Evolutionary conservation across 2,329 filamentous ascomycete genomes (phyloP), one percentile per base, ranked within the genome.

Genomic region (Pseudofabraea citricarpa): DNA sequence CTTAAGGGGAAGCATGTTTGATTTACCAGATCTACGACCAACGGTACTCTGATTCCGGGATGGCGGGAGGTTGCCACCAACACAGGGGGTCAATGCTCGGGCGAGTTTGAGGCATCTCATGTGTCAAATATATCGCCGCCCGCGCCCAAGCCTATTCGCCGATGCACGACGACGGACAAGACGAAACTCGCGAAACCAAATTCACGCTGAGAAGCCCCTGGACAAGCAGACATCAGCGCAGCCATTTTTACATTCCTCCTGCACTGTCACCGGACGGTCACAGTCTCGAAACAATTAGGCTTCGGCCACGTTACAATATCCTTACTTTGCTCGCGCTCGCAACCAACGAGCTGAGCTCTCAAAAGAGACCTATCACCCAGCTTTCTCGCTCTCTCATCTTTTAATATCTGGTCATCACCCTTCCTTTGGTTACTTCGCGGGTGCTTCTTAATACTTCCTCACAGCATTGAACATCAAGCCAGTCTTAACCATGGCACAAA

Each of bases 171-270:
- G n/a, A n/a, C n/a, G n/a, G n/a, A 37, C 21, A 10, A 20, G 8
- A n/a, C 35, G 21, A 20, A n/a, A 13, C 21, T 21, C 19, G 15
- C 35, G 35, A 37, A 37, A 37, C 35, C 9, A 5, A 22, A 15
- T 13, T 15, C 15, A 15, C 15, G 8, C 2, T 32, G 8, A 2
- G 35, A 1, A 22, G 4, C 12, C 35, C 21, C 19, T 20, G 18
- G 12, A 37, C 18, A 37, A 23, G 16, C 23, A n/a, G 23, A 37
- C 35, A 37, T 37, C 35, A 37, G 35, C 35, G 35, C 35, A 37
- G 23, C 13, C 15, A 9, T 21, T 37, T n/a, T 22, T 21, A 21
- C 19, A 22, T 22, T 36, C 18, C 16, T 20, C 3, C 35, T 21
- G 6, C 35, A 20, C 18, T 36, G 35, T 12, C 8, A 36, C 35